Evolutionary conservation across 2,329 filamentous ascomycete genomes (phyloP), one percentile per base, ranked within the genome.

Genomic region (Nothophaeocryptopus gaeumannii): DNA sequence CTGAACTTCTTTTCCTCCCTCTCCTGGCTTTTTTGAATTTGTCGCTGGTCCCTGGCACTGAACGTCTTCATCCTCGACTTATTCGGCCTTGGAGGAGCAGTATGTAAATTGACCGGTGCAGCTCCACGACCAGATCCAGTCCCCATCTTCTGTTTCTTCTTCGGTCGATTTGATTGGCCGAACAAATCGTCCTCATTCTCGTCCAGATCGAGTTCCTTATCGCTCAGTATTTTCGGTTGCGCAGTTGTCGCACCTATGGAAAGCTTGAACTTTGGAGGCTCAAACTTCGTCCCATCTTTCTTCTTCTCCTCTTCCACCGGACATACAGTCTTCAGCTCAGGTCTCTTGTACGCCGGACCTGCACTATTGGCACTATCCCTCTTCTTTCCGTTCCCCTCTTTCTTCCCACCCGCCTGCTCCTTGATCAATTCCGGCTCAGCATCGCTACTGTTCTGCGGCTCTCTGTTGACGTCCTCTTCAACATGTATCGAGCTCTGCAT

Each of bases 391-490:
- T 29, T 5, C 26, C 15, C 16, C 38, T 39, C 12, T 47, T 41
- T 29, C 13, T 40, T 3, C 13, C 34, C 37, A 14, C 31, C n/a
- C 11, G 11, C 5, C 10, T 13, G 12, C 14, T 12, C 11, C n/a
- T 31, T 13, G 30, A 10, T 15, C 8, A 13, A 15, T 20, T 37
- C 38, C 8, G 29, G 31, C 8, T 47, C 45, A 14, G 12, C 32
- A 13, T 47, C 45, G 16, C 39, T 40, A 12, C 45, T 47, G 41
- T 37, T 47, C n/a, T 41, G 30, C 32, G 45, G 45, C 36, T 47
- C 45, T 29, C 37, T 38, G 36, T 40, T 20, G 8, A 41, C 26
- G 16, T 47, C 38, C 4, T 3, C 10, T 7, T 26, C 20, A 26
- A 26, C 20, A 26, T 7, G 20, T 26, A 3, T 7, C 20, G 20